Percentiles rank a stretch among this genome's conserved stretches.
These are phyloP conservation scores for Lobosporangium transversale DNA, from an alignment of 192 early-diverging fungal species.

Conservation along the genomic window DNA sequence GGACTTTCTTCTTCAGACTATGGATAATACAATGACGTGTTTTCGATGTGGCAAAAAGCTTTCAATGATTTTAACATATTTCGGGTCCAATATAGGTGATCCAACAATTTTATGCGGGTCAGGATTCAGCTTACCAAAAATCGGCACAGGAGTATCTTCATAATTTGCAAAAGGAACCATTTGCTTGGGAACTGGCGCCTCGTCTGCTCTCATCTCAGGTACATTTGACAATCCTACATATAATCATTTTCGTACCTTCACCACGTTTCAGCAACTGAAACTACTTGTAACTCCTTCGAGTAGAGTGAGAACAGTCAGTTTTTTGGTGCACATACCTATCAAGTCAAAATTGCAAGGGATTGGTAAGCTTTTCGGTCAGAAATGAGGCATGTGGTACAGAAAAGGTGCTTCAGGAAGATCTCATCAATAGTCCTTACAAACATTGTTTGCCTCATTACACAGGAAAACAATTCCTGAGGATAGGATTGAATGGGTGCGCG, in stretches of 20 bases:
- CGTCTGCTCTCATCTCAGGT: conserved; percentile 60
- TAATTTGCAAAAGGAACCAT: conserved; percentile 58
- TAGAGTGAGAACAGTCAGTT: conserved; percentile 61
- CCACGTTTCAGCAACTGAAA: no score
- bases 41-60: no score
- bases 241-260: no score
- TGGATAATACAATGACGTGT: not conserved
- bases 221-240: conserved; percentile 9
- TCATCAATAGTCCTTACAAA: no score
- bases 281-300: no score
- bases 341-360: conserved; percentile 66
- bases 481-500: conserved; percentile 61
- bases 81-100: conserved; percentile 44
- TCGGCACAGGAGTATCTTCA: conserved; percentile 64
- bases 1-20: no score
- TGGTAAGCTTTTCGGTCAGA: conserved; percentile 51
- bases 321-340: conserved; percentile 69
- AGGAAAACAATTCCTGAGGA: conserved; percentile 64
- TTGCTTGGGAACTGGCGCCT: conserved; percentile 67
- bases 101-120: conserved; percentile 58
- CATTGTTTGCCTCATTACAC: no score
- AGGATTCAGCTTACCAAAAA: conserved; percentile 51
- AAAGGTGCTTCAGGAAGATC: no score
- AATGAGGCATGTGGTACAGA: no score
- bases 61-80: no score